These are phyloP conservation scores for Eruca vesicaria DNA, from an alignment of 441 rosid genomes.

Conservation along the genomic window DNA sequence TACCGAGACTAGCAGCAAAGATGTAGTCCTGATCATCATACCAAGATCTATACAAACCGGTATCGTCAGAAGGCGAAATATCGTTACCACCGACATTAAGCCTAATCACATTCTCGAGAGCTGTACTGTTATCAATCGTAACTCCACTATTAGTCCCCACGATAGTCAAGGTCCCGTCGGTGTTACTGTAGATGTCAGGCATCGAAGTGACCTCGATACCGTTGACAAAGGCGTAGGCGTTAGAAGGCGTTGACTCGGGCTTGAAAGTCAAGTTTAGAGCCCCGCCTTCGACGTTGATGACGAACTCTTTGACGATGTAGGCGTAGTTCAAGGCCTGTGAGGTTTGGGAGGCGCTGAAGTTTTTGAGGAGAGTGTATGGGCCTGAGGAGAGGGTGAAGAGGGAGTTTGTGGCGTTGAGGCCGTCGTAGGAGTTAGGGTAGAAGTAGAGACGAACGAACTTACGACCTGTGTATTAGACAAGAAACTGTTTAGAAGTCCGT, in stretches of 20 bases:
- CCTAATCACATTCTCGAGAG: conserved; percentile 81
- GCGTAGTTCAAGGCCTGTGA: conserved; percentile 60
- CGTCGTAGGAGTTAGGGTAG: conserved; percentile 61
- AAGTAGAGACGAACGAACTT: conserved; percentile 83
- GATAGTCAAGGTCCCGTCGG: conserved; percentile 42
- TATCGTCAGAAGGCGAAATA: conserved; percentile 72
- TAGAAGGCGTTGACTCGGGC: conserved; percentile 44
- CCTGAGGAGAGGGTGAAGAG: conserved; percentile 69
- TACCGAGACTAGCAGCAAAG: conserved; percentile 62
- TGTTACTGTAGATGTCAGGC: conserved; percentile 71
- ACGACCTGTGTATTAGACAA: too few relatives aligned
- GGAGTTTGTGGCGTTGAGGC: conserved; percentile 52
- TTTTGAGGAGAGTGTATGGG: conserved; percentile 62
- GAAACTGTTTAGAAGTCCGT: too few relatives aligned
- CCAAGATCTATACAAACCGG: conserved; percentile 84
- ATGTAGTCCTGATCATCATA: conserved; percentile 69
- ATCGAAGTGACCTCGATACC: conserved; percentile 92
- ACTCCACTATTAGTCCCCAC: conserved; percentile 41
- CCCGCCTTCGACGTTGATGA: conserved; percentile 56
- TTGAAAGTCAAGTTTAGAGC: conserved; percentile 62
- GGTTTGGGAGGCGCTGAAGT: conserved; percentile 84
- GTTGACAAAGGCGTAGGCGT: conserved; percentile 77
- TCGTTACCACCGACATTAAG: conserved; percentile 87
- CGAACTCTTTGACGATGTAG: conserved; percentile 73
- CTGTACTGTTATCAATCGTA: conserved; percentile 59